Evolutionary conservation across 2,329 filamentous ascomycete species (phyloP).

Genomic region (Pestalotiopsis sp.): DNA sequence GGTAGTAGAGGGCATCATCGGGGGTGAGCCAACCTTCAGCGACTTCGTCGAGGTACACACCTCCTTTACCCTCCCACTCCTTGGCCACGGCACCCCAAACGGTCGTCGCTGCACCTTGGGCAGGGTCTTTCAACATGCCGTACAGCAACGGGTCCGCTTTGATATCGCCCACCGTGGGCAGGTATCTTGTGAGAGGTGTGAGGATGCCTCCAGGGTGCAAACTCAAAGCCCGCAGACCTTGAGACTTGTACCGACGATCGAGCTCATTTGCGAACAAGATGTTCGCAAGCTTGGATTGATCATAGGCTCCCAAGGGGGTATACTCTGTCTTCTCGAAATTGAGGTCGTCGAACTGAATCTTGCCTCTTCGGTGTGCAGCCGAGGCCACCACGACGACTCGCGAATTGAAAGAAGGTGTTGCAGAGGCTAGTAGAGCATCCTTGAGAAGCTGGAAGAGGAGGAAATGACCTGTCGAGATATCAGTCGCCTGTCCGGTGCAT

Average conservation of each 20-base stretch:
- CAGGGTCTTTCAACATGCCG: constrained; percentile 31
- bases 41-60: constrained; percentile 28
- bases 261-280: constrained; percentile 26
- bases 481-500: neutral
- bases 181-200: constrained; percentile 29
- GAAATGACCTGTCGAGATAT: constrained; percentile 14
- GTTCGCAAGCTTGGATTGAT: constrained; percentile 52
- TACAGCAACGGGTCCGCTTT: constrained; percentile 2
- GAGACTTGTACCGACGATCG: neutral
- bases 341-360: constrained; percentile 39
- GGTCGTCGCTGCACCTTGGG: constrained; percentile 48
- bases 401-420: constrained; percentile 34
- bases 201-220: constrained; percentile 51
- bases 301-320: constrained; percentile 42
- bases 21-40: neutral
- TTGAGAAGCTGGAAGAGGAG: constrained; percentile 21
- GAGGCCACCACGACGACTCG: constrained; percentile 48
- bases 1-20: neutral
- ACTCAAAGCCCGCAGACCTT: neutral
- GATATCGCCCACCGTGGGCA: constrained; percentile 17
- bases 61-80: constrained; percentile 43
- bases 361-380: constrained; percentile 37
- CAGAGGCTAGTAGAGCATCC: constrained; percentile 15
- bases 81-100: constrained; percentile 42
- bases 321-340: constrained; percentile 39